Evolutionary conservation across 2,329 filamentous ascomycete genomes (phyloP), one percentile per base, ranked within the genome.

Genomic region (Fusarium sp.): DNA sequence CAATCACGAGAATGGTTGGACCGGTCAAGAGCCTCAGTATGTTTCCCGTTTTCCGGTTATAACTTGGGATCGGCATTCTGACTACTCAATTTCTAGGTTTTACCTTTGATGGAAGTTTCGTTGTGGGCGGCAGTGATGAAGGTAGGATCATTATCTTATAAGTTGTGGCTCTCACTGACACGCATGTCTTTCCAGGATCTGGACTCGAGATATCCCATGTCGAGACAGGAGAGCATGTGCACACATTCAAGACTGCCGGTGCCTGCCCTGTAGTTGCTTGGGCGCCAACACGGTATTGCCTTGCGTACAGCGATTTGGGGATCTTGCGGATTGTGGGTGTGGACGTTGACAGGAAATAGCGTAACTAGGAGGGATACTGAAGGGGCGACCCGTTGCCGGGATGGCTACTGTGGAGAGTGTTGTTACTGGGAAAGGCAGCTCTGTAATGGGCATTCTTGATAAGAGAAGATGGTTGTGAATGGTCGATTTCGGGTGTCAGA

Each of bases 51-150:
- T n/a, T 21, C n/a, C 29, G 2, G 11, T 6, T 14, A 32, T 42
- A 21, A 19, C 19, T 37, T 45, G 21, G 5, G 10, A 29, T 31
- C 44, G 37, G 10, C 21, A 48, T 13, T 36, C 66, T 69, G 39
- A 69, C 41, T 13, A 27, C n/a, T 62, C 25, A 6, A 8, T 23
- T 23, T 43, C 19, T 21, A 86, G 88, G 88, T 70, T 94, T 93
- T 72, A 90, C 86, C 14, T 93, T 90, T 74, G 90, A 93, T 68
- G 90, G 91, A 1, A 88, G 85, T 69, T 94, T 88, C 70, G 77
- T 93, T 21, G 86, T 88, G 3, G 90, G 87, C 9, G 90, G 90
- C 17, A 90, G 88, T 54, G 90, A 92, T 50, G 89, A 92, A 75
- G 88, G 86, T 80, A 75, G 71, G 77, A 52, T 6, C 4, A 9